These are phyloP conservation scores for Dryas octopetala DNA, from an alignment of 306 rosid genomes.

Conservation along the genomic window DNA sequence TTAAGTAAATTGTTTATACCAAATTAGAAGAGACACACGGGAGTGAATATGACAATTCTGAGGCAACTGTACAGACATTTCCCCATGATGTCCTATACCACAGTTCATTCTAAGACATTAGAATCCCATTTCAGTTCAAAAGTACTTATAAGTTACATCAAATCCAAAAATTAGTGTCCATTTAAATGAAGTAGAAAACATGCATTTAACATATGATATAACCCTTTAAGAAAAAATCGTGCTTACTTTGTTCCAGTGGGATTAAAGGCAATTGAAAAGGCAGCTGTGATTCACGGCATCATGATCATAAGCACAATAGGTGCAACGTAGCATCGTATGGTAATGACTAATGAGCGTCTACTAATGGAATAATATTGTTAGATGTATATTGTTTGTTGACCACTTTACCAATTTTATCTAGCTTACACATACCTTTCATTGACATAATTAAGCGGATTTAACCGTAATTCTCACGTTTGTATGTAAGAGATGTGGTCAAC, in stretches of 20 bases:
- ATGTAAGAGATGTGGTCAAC: no score
- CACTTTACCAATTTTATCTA: no score
- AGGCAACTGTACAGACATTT: conserved; percentile 1
- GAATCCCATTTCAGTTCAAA: no score
- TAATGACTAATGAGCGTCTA: no score
- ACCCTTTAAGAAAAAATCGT: not conserved
- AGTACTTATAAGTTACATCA: not conserved
- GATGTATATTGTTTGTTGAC: no score
- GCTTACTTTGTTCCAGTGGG: conserved; percentile 86
- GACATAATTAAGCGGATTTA: no score
- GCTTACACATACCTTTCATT: no score
- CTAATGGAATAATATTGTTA: no score
- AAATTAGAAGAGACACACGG: not conserved
- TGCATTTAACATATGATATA: not conserved
- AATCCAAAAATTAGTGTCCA: not conserved
- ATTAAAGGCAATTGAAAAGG: conserved; percentile 88
- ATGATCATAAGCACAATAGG: conserved; percentile 93
- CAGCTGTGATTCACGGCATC: conserved; percentile 94
- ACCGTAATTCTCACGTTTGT: no score
- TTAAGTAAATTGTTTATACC: no score
- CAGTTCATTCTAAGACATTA: conserved; percentile 3
- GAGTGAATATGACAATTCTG: not conserved
- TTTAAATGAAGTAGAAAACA: conserved; percentile 1
- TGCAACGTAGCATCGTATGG: conserved; percentile 61
- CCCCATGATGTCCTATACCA: conserved; percentile 7